phyloP scores from a whole-genome alignment of 208 protist species.

The Perkinsela sp. region DNA sequence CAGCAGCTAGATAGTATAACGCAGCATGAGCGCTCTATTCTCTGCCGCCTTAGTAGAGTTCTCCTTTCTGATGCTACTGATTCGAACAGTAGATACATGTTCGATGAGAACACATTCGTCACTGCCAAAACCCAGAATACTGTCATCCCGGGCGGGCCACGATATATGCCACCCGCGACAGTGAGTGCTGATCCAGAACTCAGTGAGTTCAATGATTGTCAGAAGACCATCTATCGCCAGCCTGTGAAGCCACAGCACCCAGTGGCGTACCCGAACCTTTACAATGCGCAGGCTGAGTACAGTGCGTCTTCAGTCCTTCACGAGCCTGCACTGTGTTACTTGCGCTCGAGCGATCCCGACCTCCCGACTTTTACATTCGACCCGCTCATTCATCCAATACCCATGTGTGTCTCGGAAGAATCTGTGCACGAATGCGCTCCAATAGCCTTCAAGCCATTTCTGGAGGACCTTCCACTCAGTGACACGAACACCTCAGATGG shows the following conservation, averaged over 20 bases:
- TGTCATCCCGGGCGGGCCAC: conserved; percentile 96
- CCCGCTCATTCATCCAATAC: conserved; percentile 90
- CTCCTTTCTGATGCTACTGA: conserved; percentile 73
- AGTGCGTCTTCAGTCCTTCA: conserved; percentile 81
- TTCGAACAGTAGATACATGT: conserved; percentile 97
- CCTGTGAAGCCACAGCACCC: conserved; percentile 96
- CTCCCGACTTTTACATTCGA: conserved; percentile 96
- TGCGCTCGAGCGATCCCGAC: conserved; percentile 68
- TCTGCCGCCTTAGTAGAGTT: conserved; percentile 70
- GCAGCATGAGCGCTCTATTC: conserved; percentile 74
- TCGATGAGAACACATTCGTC: conserved; percentile 94
- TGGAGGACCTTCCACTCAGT: conserved; percentile 59
- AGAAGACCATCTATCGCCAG: conserved; percentile 97
- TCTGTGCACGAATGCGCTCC: conserved; percentile 10
- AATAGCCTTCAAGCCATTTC: conserved; percentile 35
- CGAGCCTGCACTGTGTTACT: conserved; percentile 55
- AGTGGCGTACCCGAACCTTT: conserved; percentile 98
- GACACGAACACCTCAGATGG: conserved; percentile 70
- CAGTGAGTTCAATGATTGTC: conserved; percentile 99
- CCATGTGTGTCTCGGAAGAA: conserved; percentile 13
- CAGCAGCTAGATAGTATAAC: conserved; percentile 73
- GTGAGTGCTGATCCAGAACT: conserved; percentile 87
- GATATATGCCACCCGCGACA: conserved; percentile 30
- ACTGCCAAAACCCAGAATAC: conserved; percentile 97
- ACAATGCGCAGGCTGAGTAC: conserved; percentile 80